Percentiles rank a stretch among this genome's conserved stretches.
Evolutionary conservation across 2,329 filamentous ascomycete genomes (phyloP).

Genomic region (Trichoderma guizhouense): DNA sequence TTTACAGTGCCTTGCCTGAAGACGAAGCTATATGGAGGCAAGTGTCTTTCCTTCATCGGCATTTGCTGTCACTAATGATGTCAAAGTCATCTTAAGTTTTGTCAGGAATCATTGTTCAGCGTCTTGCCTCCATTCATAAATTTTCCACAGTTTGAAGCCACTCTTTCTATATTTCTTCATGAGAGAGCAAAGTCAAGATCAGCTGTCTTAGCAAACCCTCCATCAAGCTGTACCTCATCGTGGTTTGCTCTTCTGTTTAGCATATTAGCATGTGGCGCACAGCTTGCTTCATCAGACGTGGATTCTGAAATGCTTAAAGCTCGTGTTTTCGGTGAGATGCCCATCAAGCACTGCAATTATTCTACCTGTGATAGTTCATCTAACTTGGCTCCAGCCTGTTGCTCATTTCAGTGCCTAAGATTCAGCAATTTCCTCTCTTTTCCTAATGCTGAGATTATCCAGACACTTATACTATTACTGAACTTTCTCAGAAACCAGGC

Average conservation of each 20-base stretch:
- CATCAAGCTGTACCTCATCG: not conserved
- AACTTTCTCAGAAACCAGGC: not conserved
- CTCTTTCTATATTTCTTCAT: not conserved
- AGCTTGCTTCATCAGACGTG: not conserved
- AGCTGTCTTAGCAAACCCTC: not conserved
- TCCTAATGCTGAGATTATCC: not conserved
- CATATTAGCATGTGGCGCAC: not conserved
- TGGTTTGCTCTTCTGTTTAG: not conserved
- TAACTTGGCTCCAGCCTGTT: not conserved
- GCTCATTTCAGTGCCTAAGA: not conserved
- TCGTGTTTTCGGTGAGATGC: not conserved
- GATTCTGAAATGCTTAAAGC: not conserved
- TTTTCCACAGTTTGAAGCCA: not conserved
- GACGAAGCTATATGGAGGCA: not conserved
- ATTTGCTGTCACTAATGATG: not conserved
- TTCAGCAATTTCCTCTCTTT: not conserved
- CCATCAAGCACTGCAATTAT: not conserved
- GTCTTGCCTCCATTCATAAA: not conserved
- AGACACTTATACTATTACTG: not conserved
- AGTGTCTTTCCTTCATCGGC: not conserved
- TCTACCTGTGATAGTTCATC: not conserved
- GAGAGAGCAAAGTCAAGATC: not conserved
- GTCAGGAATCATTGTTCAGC: not conserved
- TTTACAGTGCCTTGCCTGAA: not conserved
- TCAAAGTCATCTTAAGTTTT: not conserved